Evolutionary conservation across 345 rosid genomes (phyloP).

Genomic region (Salix suchowensis): DNA sequence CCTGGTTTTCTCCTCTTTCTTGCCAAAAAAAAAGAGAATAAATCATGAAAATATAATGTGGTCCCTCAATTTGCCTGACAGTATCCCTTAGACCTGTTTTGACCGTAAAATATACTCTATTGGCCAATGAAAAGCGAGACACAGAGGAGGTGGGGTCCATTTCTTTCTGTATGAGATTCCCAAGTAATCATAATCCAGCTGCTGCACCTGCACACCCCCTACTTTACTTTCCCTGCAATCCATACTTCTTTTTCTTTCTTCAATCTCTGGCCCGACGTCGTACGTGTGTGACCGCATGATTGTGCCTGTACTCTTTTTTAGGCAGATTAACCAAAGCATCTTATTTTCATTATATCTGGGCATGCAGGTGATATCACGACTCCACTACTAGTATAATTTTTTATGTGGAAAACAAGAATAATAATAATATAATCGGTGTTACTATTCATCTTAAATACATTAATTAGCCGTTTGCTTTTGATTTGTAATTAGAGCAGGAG

Average conservation of each 20-base stretch:
- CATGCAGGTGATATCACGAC: conserved; percentile 1
- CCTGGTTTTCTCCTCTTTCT: not conserved
- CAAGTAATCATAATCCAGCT: conserved; percentile 22
- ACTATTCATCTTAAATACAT: not conserved
- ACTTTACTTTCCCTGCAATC: conserved; percentile 34
- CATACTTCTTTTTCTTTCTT: conserved; percentile 1
- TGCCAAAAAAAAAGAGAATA: not conserved
- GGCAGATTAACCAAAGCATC: not conserved
- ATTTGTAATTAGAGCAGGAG: not conserved
- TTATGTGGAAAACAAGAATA: not conserved
- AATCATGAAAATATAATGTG: not conserved
- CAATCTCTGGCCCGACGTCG: conserved; percentile 17
- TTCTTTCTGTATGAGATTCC: conserved; percentile 33
- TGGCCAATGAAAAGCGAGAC: conserved; percentile 23
- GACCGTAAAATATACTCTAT: conserved; percentile 24
- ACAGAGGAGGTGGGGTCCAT: conserved; percentile 17
- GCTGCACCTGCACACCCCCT: conserved; percentile 13
- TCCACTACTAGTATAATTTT: not conserved
- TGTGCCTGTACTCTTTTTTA: not conserved
- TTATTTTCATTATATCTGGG: not conserved
- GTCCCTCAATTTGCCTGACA: conserved; percentile 11
- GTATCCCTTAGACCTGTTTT: conserved; percentile 38
- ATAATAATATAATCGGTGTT: not conserved
- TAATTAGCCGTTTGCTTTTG: not conserved
- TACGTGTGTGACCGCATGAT: conserved; percentile 15